These are phyloP conservation scores for Bonnemaisonia californica DNA, from an alignment of 31 red algal species.

Conservation along the genomic window DNA sequence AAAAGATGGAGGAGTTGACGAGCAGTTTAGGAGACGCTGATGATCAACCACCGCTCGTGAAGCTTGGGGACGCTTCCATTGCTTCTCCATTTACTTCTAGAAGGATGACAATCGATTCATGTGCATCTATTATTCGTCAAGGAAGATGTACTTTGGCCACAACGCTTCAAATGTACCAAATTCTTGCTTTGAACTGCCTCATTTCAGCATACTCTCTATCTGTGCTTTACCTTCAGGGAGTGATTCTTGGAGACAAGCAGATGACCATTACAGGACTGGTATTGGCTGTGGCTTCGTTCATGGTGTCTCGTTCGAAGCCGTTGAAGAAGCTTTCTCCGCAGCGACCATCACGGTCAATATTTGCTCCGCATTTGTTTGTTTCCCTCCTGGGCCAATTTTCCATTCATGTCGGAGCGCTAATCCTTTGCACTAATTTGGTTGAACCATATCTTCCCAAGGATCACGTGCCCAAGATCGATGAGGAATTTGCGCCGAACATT, in stretches of 20 bases:
- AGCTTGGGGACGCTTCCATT: conserved; percentile 98
- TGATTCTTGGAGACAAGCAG: conserved; percentile 93
- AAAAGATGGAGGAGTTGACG: conserved; percentile 79
- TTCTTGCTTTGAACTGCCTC: conserved; percentile 92
- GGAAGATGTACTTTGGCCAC: conserved; percentile 97
- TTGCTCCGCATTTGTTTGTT: conserved; percentile 81
- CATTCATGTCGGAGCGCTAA: conserved; percentile 76
- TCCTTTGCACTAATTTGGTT: conserved; percentile 49
- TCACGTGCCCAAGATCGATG: conserved; percentile 67
- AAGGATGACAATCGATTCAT: conserved; percentile 89
- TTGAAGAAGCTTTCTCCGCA: conserved; percentile 85
- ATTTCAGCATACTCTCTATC: conserved; percentile 91
- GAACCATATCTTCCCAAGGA: conserved; percentile 69
- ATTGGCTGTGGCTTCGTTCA: conserved; percentile 84
- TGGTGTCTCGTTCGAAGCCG: conserved; percentile 91
- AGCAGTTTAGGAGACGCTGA: conserved; percentile 67
- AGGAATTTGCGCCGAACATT: conserved; percentile 80
- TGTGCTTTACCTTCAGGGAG: conserved; percentile 92
- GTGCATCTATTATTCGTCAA: conserved; percentile 90
- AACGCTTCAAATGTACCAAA: conserved; percentile 99
- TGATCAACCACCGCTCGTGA: conserved; percentile 85
- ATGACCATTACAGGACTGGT: conserved; percentile 89
- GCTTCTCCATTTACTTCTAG: conserved; percentile 97
- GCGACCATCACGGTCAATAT: conserved; percentile 88
- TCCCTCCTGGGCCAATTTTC: conserved; percentile 93